Evolutionary conservation across 2,329 filamentous ascomycete genomes (phyloP), one percentile per base, ranked within the genome.

Genomic region (Fusarium sp.): DNA sequence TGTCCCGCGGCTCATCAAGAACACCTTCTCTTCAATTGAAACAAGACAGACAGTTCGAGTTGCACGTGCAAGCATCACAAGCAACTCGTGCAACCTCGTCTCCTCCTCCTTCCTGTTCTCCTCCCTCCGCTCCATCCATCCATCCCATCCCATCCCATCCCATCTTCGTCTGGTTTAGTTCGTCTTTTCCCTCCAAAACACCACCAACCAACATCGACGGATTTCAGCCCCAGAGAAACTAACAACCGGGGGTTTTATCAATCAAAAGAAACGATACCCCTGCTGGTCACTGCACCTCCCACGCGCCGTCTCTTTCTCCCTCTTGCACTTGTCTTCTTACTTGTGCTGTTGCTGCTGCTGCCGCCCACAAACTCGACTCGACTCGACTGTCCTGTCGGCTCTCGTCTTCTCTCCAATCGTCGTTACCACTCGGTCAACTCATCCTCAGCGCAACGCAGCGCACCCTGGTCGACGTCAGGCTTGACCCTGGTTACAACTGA

Each of bases 21-120:
- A 23, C 9, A n/a, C 18, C 38, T 42, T 23, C 27, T 33, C 38
- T 42, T 23, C 46, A 51, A 51, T 31, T 31, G 46, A 51, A 51
- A 51, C 25, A 16, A 29, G 46, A 51, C 46, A 51, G 18, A 4
- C 46, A 49, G 27, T 56, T 18, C 51, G 25, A 64, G 60, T 70
- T 63, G 65, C 65, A 70, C 61, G 67, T 70, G 67, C 67, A 70
- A 70, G 42, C 56, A 56, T 40, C 55, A 34, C 25, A 60, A 69
- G 38, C 56, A 63, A 67, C 59, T 59, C 69, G 67, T 69, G 63
- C 67, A 69, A 70, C 67, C 67, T 64, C 59, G 36, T 68, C 42
- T 59, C 42, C 69, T 68, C 63, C 61, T 58, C 68, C 61, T 68
- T 62, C 68, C 40, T 44, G 8, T 44, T 44, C 20, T 42, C 67